A percentile compares a stretch with the other conserved stretches of the same genome.
Evolutionary conservation across 345 rosid species (phyloP).

Genomic region (Cardiospermum halicacabum): DNA sequence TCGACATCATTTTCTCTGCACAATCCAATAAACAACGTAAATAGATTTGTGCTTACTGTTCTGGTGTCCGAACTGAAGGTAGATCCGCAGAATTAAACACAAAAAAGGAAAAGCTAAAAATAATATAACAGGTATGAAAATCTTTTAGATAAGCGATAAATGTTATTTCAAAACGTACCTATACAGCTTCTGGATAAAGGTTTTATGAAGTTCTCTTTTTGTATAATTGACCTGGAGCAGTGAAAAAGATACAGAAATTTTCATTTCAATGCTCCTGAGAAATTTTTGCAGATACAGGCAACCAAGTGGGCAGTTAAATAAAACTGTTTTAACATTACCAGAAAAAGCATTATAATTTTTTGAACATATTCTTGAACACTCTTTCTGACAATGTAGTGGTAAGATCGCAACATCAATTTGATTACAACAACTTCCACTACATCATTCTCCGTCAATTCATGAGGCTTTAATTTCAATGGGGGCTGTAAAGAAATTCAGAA

Average conservation of each 20-base stretch:
- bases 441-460: conserved; percentile 27
- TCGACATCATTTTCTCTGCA: conserved; percentile 33
- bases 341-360: conserved; percentile 39
- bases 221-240: conserved; percentile 32
- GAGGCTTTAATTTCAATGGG: conserved; percentile 26
- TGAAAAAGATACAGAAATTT: neutral
- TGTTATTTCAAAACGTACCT: conserved; percentile 14
- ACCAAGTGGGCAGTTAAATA: neutral
- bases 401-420: conserved; percentile 35
- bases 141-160: neutral
- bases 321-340: conserved; percentile 22
- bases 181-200: conserved; percentile 28
- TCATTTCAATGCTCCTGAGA: neutral
- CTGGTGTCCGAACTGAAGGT: neutral
- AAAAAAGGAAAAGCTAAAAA: neutral
- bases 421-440: conserved; percentile 27
- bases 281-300: neutral
- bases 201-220: conserved; percentile 31
- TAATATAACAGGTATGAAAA: neutral
- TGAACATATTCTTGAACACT: conserved; percentile 36
- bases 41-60: neutral
- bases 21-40: neutral
- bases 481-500: conserved; percentile 22
- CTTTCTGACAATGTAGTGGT: conserved; percentile 34
- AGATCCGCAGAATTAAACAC: neutral